Percentiles rank a stretch among this genome's conserved stretches.
phyloP scores from a whole-genome alignment of 2,329 filamentous ascomycete species.

The Pestalotiopsis sp. region DNA sequence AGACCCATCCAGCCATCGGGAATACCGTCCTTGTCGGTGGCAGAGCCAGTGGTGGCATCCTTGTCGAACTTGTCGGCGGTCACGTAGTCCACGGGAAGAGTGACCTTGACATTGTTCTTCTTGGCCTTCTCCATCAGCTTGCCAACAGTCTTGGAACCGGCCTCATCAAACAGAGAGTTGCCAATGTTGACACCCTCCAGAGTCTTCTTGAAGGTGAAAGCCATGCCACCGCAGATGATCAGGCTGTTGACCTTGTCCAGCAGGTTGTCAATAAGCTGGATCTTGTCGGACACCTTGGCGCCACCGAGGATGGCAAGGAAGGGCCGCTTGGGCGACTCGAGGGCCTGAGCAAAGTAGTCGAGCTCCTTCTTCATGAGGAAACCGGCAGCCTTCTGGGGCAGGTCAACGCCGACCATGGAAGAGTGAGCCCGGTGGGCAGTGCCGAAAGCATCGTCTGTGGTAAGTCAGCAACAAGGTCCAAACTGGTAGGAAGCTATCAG shows the following conservation, averaged over 20 bases:
- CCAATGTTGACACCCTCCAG: slow-evolving; percentile 88
- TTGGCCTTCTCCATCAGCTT: slow-evolving; percentile 93
- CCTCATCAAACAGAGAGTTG: slow-evolving; percentile 89
- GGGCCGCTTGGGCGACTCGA: slow-evolving; percentile 88
- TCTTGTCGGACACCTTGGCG: slow-evolving; percentile 99
- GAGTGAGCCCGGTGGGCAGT: slow-evolving; percentile 98
- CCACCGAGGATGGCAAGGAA: slow-evolving; percentile 99
- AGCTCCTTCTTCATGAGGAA: slow-evolving; percentile 99
- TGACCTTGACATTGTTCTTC: slow-evolving; percentile 92
- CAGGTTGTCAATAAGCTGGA: slow-evolving; percentile 98
- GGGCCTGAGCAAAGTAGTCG: slow-evolving; percentile 97
- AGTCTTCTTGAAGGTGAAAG: slow-evolving; percentile 99
- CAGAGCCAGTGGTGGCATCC: slow-evolving; percentile 77
- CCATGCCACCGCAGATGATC: slow-evolving; percentile 96
- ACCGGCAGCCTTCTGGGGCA: slow-evolving; percentile 94
- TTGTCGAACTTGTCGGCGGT: slow-evolving; percentile 93
- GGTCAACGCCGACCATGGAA: slow-evolving; percentile 96
- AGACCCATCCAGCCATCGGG: slow-evolving; percentile 98
- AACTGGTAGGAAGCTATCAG: not conserved
- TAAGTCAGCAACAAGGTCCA: not conserved
- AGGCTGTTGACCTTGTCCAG: slow-evolving; percentile 97
- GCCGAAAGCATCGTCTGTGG: slow-evolving; percentile 90
- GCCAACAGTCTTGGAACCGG: slow-evolving; percentile 86
- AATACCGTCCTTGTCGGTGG: slow-evolving; percentile 85
- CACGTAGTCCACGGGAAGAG: slow-evolving; percentile 92